Percentiles rank a stretch among this genome's conserved stretches.
phyloP scores from a whole-genome alignment of 139 green algal genomes.

The Tetradesmus lagerheimii region DNA sequence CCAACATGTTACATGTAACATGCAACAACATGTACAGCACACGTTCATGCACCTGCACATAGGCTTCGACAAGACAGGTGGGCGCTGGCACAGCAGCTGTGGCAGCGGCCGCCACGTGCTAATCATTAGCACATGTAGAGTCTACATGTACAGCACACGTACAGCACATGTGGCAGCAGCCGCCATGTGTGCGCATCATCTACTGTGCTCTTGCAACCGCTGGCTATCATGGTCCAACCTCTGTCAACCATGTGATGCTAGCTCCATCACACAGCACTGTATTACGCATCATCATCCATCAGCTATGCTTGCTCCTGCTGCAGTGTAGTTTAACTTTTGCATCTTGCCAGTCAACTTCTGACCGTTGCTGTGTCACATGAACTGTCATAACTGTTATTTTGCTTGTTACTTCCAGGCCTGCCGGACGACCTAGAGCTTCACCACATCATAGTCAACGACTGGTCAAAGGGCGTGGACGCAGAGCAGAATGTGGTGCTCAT shows the following conservation, averaged over 20 bases:
- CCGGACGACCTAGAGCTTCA: constrained; percentile 86
- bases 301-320: not conserved
- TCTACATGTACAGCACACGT: too few relatives aligned
- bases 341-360: too few relatives aligned
- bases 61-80: constrained; percentile 85
- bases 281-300: not conserved
- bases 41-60: constrained; percentile 99
- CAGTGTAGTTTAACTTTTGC: too few relatives aligned
- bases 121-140: too few relatives aligned
- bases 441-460: constrained; percentile 97
- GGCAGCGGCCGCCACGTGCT: too few relatives aligned
- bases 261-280: not conserved
- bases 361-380: too few relatives aligned
- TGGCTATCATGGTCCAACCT: not conserved
- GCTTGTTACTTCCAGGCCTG: constrained; percentile 25
- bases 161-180: too few relatives aligned
- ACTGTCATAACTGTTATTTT: not conserved
- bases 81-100: not conserved
- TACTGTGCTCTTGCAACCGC: not conserved
- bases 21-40: too few relatives aligned
- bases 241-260: too few relatives aligned
- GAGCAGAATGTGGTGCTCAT: constrained; percentile 89
- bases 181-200: too few relatives aligned
- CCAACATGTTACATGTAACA: too few relatives aligned
- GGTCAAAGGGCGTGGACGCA: constrained; percentile 83